Evolutionary conservation across 495 filamentous ascomycete species (phyloP).

Genomic region (Daldinia grandis): DNA sequence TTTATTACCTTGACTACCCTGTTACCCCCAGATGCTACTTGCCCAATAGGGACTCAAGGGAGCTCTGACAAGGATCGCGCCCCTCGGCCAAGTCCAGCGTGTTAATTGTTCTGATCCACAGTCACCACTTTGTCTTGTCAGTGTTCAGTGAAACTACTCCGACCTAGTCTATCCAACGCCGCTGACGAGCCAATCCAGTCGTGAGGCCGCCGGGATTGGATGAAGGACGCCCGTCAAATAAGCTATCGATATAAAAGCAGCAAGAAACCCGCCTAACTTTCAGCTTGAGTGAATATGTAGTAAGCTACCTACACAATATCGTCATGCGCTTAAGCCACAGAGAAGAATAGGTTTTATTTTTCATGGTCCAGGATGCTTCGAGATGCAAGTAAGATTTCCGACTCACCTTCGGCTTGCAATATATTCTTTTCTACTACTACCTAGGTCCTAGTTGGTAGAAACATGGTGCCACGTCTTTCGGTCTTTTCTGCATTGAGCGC

Average conservation of each 20-base stretch:
- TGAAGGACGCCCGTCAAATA: neutral
- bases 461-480: constrained; percentile 3
- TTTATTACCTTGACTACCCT: constrained; percentile 7
- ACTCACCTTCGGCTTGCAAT: neutral
- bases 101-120: constrained; percentile 34
- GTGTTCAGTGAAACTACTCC: constrained; percentile 2
- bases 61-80: constrained; percentile 10
- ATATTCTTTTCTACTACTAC: neutral
- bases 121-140: constrained; percentile 9
- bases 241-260: neutral
- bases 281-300: neutral
- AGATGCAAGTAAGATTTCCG: too few species aligned
- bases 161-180: neutral
- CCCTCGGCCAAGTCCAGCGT: constrained; percentile 23
- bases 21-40: constrained; percentile 34
- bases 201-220: constrained; percentile 5
- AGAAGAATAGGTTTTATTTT: neutral
- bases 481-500: neutral
- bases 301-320: neutral
- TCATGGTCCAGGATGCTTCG: too few species aligned
- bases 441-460: too few species aligned
- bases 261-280: neutral
- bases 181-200: constrained; percentile 10
- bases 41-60: constrained; percentile 36
- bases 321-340: neutral